Base-by-base conservation (phyloP, 352 stramenopile species). In the Pythium pectinolyticum region DNA sequence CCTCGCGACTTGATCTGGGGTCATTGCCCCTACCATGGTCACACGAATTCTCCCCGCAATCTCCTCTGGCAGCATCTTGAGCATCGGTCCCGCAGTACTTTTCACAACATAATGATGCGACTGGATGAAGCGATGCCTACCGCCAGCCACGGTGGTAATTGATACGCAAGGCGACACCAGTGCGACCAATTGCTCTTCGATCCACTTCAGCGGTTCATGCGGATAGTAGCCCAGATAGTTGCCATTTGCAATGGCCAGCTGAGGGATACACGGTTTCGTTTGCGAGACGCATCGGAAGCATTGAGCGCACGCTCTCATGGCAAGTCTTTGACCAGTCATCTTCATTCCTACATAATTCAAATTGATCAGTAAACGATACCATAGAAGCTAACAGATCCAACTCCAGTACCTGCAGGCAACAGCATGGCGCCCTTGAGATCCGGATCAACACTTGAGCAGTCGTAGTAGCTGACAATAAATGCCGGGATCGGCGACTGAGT, bases 91-190 rank as follows among this genome's bases (percentile, higher is more conserved):
- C 2, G 54, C 49, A 3, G 56, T 70, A 32, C 66, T 70, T 43
- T 65, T 61, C 10, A 65, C 63, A 9, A 70, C 35, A 32, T 65
- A 70, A 27, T 70, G 63, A 45, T 70, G 63, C 2, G 63, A 60
- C 6, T 58, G 57, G 14, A 73, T 49, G 0, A 46, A 66, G 0
- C 56, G 41, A 8, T 47, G 57, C 0, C 5, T 25, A 12, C 66
- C 55, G 0, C 55, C 66, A 2, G 66, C 65, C 14, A 73, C 56
- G 2, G 63, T 58, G 2, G 27, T 50, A 0, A 63, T 48, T 4
- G 57, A 63, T 9, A 55, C 47, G 17, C 57, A 63, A 17, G 57
- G 30, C 5, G 46, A 57, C 0, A 63, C 32, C 19, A 63, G 57
- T 22, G 57, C 57, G n/a, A 63, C 20, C 0, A 55, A n/a, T 39